A percentile compares a stretch with the other conserved stretches of the same genome.
These are phyloP conservation scores for Paecilomyces niveus DNA, from an alignment of 2,329 filamentous ascomycete genomes.

Conservation along the genomic window DNA sequence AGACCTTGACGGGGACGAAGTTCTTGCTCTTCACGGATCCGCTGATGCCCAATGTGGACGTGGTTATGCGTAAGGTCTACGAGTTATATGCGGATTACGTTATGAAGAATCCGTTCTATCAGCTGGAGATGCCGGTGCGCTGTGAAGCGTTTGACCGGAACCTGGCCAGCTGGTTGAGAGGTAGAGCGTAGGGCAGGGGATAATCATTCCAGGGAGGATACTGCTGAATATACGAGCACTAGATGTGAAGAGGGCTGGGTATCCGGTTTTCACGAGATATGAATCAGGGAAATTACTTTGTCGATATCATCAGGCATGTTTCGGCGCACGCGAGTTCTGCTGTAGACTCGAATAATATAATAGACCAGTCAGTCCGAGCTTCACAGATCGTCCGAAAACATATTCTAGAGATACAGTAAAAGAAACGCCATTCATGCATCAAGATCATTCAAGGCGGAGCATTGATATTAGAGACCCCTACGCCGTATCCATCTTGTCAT, in stretches of 20 bases:
- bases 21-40: constrained; percentile 93
- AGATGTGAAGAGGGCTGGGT: background rate
- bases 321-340: background rate
- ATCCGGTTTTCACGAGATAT: background rate
- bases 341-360: constrained; percentile 12
- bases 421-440: constrained; percentile 24
- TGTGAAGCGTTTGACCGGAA: constrained; percentile 94
- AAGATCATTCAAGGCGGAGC: constrained; percentile 18
- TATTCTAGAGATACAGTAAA: constrained; percentile 13
- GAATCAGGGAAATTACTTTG: background rate
- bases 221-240: background rate
- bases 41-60: constrained; percentile 76
- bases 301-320: background rate
- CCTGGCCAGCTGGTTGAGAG: constrained; percentile 69
- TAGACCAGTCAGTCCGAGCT: background rate
- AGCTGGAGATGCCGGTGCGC: constrained; percentile 91
- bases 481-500: constrained; percentile 88
- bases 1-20: constrained; percentile 87
- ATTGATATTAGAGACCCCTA: constrained; percentile 34
- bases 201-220: background rate
- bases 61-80: constrained; percentile 77
- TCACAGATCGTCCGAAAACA: background rate
- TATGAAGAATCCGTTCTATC: constrained; percentile 99
- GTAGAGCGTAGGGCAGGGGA: constrained; percentile 37
- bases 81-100: constrained; percentile 95